A percentile compares a stretch with the other conserved stretches of the same genome.
These are phyloP conservation scores for Sphaerulina musiva DNA, from an alignment of 2,329 filamentous ascomycete genomes.

Conservation along the genomic window DNA sequence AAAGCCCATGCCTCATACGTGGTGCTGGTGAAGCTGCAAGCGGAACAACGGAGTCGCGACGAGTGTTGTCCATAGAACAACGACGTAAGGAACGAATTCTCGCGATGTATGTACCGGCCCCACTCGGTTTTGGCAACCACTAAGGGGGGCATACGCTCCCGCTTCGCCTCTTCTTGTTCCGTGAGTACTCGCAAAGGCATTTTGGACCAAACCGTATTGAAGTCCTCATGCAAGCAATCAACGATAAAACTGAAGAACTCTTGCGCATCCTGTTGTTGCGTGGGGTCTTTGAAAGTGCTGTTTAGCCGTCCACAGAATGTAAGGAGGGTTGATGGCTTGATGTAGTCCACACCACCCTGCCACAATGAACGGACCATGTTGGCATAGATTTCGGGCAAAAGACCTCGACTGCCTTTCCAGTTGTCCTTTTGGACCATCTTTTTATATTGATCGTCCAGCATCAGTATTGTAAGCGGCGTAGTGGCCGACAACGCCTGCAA, in stretches of 20 bases:
- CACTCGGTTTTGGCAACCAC: constrained; percentile 69
- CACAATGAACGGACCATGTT: constrained; percentile 56
- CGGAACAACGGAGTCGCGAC: constrained; percentile 54
- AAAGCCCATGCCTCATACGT: constrained; percentile 66
- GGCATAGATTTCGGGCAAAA: constrained; percentile 56
- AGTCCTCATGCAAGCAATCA: constrained; percentile 76
- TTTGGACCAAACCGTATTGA: constrained; percentile 62
- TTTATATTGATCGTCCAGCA: constrained; percentile 56
- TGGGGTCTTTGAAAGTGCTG: constrained; percentile 50
- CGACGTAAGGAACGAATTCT: constrained; percentile 73
- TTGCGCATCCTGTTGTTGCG: constrained; percentile 79
- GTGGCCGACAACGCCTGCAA: constrained; percentile 78
- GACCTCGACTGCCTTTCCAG: constrained; percentile 61
- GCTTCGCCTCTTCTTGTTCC: constrained; percentile 52
- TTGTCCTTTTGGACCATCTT: constrained; percentile 52
- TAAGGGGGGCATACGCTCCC: constrained; percentile 55
- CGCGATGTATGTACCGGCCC: constrained; percentile 61
- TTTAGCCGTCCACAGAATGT: constrained; percentile 59
- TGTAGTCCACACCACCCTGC: constrained; percentile 50
- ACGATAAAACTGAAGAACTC: constrained; percentile 83
- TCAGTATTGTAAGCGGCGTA: constrained; percentile 55
- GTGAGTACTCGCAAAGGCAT: constrained; percentile 54
- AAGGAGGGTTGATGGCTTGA: constrained; percentile 44
- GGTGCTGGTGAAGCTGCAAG: constrained; percentile 57
- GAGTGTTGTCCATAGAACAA: constrained; percentile 71